These are phyloP conservation scores for Podaxis sp. DNA, from an alignment of 768 basidiomycete species.

Conservation along the genomic window DNA sequence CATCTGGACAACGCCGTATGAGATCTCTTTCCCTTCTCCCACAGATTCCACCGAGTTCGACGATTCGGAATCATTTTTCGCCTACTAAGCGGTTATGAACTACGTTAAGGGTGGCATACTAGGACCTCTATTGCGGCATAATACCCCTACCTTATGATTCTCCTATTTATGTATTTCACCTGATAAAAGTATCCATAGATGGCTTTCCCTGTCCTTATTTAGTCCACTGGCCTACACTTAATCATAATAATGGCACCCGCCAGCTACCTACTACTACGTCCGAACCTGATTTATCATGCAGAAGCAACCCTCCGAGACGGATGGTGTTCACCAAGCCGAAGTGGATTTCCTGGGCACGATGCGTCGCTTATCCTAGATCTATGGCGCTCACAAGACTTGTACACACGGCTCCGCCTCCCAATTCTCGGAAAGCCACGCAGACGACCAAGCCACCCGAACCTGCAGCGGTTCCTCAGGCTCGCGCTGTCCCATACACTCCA, in stretches of 20 bases:
- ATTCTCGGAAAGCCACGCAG: neutral
- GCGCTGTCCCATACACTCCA: neutral
- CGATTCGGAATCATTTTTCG: constrained; percentile 11
- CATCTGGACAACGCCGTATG: constrained; percentile 37
- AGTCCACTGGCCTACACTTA: constrained; percentile 9
- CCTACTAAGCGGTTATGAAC: constrained; percentile 9
- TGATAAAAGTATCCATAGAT: constrained; percentile 13
- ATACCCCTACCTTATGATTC: constrained; percentile 7
- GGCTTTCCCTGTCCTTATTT: neutral
- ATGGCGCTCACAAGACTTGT: neutral
- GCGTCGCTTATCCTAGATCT: constrained; percentile 4
- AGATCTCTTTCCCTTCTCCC: constrained; percentile 11
- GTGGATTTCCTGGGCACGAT: neutral
- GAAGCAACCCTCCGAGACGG: constrained; percentile 7
- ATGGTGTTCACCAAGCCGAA: neutral
- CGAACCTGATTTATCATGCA: neutral
- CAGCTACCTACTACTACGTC: neutral
- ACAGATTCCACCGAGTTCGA: constrained; percentile 13
- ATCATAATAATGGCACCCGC: constrained; percentile 9
- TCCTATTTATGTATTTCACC: constrained; percentile 6
- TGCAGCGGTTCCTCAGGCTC: neutral
- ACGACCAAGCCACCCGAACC: neutral
- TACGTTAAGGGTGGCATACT: neutral
- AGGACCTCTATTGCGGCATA: constrained; percentile 1
- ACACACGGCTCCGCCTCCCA: neutral